phyloP scores from a whole-genome alignment of 495 filamentous ascomycete genomes.

The Penicillium goetzii region DNA sequence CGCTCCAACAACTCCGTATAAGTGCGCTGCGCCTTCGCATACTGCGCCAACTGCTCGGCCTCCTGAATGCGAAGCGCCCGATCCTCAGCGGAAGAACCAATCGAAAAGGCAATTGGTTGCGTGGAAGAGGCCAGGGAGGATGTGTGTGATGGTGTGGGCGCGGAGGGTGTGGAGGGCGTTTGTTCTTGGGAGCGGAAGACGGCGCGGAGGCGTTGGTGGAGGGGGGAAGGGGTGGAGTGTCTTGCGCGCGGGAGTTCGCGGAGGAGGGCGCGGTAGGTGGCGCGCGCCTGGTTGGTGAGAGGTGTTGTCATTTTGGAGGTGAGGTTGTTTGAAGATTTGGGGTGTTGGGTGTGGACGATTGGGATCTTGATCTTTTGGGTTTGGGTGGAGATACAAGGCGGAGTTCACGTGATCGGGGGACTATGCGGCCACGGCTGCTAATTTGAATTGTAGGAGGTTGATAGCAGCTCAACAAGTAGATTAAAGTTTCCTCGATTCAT shows the following conservation, averaged over 20 bases:
- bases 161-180: conserved; percentile 23
- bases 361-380: neutral
- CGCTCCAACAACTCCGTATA: conserved; percentile 81
- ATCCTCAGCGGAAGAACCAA: conserved; percentile 20
- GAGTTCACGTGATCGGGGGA: conserved; percentile 9
- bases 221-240: conserved; percentile 58
- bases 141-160: conserved; percentile 19
- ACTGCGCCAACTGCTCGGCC: conserved; percentile 76
- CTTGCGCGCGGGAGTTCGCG: conserved; percentile 82
- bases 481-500: neutral
- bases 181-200: conserved; percentile 40
- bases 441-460: neutral
- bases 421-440: neutral
- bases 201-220: conserved; percentile 62
- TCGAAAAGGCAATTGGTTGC: conserved; percentile 22
- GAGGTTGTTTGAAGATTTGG: conserved; percentile 15
- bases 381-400: neutral
- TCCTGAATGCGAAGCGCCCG: conserved; percentile 50
- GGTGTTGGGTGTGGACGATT: neutral
- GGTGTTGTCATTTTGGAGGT: conserved; percentile 26
- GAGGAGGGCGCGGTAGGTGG: conserved; percentile 86
- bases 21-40: conserved; percentile 78
- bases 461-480: neutral
- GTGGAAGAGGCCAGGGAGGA: conserved; percentile 6
- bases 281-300: conserved; percentile 58